Evolutionary conservation across 2,329 filamentous ascomycete species (phyloP).

Genomic region (Didymella arachidicola): DNA sequence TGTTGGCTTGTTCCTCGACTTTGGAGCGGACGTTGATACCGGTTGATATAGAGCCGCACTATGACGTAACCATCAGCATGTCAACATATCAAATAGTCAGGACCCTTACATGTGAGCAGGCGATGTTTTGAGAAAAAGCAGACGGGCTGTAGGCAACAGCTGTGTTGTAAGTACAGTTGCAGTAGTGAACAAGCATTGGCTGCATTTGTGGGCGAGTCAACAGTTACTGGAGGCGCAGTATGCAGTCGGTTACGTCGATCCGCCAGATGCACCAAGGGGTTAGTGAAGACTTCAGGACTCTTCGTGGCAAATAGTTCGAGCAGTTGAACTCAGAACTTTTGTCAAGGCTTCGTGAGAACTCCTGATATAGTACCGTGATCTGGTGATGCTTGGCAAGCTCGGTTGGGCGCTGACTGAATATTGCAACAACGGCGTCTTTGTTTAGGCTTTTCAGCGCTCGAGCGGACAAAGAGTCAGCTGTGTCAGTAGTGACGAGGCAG

Average conservation of each 20-base stretch:
- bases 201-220: constrained; percentile 39
- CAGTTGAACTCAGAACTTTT: not conserved
- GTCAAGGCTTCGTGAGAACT: not conserved
- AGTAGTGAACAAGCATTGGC: constrained; percentile 50
- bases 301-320: constrained; percentile 24
- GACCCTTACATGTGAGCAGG: constrained; percentile 57
- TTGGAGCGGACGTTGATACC: constrained; percentile 54
- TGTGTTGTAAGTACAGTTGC: constrained; percentile 51
- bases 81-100: constrained; percentile 18
- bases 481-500: not conserved
- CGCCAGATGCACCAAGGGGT: constrained; percentile 23
- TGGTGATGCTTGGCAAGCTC: constrained; percentile 17
- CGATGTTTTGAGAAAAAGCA: constrained; percentile 55
- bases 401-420: constrained; percentile 38
- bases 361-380: constrained; percentile 2
- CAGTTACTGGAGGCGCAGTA: constrained; percentile 1
- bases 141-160: constrained; percentile 52
- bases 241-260: not conserved
- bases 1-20: constrained; percentile 49
- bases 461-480: constrained; percentile 19
- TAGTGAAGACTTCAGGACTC: constrained; percentile 34
- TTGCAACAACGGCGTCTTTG: constrained; percentile 32
- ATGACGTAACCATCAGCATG: constrained; percentile 49
- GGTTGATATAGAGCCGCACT: constrained; percentile 54
- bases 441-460: constrained; percentile 20